Evolutionary conservation across 495 filamentous ascomycete genomes (phyloP), one percentile per base, ranked within the genome.

Genomic region (Cladorrhinum samala): DNA sequence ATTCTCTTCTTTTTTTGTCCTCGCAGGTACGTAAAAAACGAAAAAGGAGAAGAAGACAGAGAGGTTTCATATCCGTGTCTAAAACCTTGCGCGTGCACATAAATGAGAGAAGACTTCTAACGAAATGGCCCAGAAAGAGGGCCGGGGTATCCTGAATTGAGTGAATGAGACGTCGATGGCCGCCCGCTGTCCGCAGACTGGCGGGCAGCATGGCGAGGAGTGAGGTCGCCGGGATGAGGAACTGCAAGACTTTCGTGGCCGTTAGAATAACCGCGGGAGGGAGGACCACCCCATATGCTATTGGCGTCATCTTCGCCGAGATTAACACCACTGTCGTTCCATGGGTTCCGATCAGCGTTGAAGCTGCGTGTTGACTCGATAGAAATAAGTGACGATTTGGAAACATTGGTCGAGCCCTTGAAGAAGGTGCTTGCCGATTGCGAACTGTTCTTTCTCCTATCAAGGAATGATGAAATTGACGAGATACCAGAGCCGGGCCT

Each of bases 281-380:
- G n/a, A 67, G 72, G 75, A 5, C 56, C 70, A 70, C 78, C 74
- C 72, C 85, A 82, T 55, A 79, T 80, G 63, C 83, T 80, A 60
- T 76, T 68, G 20, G 23, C 13, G 52, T 91, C 88, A 45, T 95
- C 89, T 63, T 95, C 89, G 54, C 87, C 75, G 58, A 96, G 85
- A 65, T 95, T 95, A 64, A 96, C 87, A 53, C 89, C 91, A 58
- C 87, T 91, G 71, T 96, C 91, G 66, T 95, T 95, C 91, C 91
- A 96, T 57, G 90, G 91, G 70, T 95, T 95, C 64, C 91, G 88
- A 68, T 94, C 93, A 63, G 89, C 88, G 49, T 80, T 80, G 67
- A 82, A 80, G 69, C 88, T 93, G 64, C 89, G 84, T 33, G 88
- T 88, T 19, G 89, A 94, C 64, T 96, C 91, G 73, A 95, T 89